Evolutionary conservation across 345 rosid species (phyloP), one percentile per base, ranked within the genome.

Genomic region (Rhodamnia rubescens): DNA sequence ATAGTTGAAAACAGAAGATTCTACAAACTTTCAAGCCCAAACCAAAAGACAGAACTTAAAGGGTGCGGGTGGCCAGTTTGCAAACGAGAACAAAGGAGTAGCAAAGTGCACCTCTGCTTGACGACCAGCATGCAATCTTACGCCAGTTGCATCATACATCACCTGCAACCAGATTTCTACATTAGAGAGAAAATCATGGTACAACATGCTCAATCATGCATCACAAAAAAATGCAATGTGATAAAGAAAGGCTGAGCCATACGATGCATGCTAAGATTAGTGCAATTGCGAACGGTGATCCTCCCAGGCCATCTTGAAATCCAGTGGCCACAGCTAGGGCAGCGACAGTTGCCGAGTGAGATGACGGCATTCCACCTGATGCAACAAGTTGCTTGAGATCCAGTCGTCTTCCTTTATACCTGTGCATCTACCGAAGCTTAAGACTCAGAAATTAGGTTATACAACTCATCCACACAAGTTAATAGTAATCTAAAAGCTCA

Each of bases 341-440:
- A 61, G 95, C 85, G 81, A 95, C 97, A 1, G 96, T 96, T 49
- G 98, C 90, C 61, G 98, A 95, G 90, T 95, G 99, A 40, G 99
- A 92, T 14, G 98, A 96, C n/a, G 99, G 98, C 98, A 95, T 95
- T 47, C 99, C 98, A 61, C 98, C 98, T 27, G 98, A 96, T 64
- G 95, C 97, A 44, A 94, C 53, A 29, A 96, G 96, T 82, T 88
- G 92, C 94, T 92, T 93, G 87, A 92, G 47, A 90, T 96, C 96
- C 91, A 95, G 91, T 88, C 91, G 87, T 84, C 88, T 92, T 89
- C 94, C 98, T 58, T 86, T 95, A 53, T 92, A 95, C 97, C 95
- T 96, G 92, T 89, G 90, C 85, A 88, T 89, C 90, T 88, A 90
- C 83, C 84, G 85, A 80, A 91, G 82, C 87, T 89, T 90, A 84